Percentiles rank a stretch among this genome's conserved stretches.
These are phyloP conservation scores for Syncephalastrum racemosum DNA, from an alignment of 371 early-diverging fungal species.

Conservation along the genomic window DNA sequence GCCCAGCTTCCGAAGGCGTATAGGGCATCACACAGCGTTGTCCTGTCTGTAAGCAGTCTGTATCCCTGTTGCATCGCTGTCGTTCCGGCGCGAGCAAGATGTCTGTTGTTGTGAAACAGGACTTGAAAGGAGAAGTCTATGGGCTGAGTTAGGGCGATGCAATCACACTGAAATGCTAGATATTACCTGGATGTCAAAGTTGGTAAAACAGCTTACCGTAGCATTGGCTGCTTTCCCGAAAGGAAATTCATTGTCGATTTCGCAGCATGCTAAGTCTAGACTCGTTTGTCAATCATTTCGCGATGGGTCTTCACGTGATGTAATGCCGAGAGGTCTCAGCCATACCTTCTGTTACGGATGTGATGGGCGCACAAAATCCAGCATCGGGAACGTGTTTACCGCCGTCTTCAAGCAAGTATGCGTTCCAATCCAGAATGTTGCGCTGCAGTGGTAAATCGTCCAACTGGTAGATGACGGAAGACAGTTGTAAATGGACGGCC, in stretches of 20 bases:
- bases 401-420: conserved; percentile 30
- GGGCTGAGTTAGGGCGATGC: too few species aligned
- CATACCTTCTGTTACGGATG: conserved; percentile 5
- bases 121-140: background rate
- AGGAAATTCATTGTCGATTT: conserved; percentile 45
- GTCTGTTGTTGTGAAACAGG: background rate
- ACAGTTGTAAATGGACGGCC: conserved; percentile 43
- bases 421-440: conserved; percentile 55
- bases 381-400: conserved; percentile 18
- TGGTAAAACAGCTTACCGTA: conserved; percentile 52
- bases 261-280: conserved; percentile 44
- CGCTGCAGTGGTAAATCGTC: conserved; percentile 45
- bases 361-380: conserved; percentile 45
- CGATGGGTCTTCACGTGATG: background rate
- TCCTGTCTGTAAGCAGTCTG: conserved; percentile 27
- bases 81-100: conserved; percentile 30
- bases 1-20: conserved; percentile 50
- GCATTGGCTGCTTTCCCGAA: conserved; percentile 54
- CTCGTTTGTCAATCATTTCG: background rate
- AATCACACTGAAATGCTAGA: too few species aligned
- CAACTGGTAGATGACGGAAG: conserved; percentile 51
- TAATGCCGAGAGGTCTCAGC: conserved; percentile 1
- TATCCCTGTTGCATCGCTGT: conserved; percentile 34
- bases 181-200: conserved; percentile 10
- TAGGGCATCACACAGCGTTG: conserved; percentile 59